Evolutionary conservation across 306 rosid genomes (phyloP).

Genomic region (Clitoria ternatea): DNA sequence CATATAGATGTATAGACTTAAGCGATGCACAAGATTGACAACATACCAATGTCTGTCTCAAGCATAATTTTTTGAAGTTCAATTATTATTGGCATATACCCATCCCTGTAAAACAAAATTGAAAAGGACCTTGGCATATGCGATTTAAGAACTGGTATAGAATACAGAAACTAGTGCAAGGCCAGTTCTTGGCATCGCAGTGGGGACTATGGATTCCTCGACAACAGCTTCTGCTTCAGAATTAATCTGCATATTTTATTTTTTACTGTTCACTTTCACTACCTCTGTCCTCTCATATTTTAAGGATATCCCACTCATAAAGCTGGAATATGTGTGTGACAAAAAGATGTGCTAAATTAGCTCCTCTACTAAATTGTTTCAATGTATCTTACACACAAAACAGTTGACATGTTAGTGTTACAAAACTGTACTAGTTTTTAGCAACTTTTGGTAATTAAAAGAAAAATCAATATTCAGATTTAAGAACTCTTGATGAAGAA

Average conservation of each 20-base stretch:
- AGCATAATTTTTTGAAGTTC: not conserved
- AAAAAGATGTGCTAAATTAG: not conserved
- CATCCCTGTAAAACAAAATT: not conserved
- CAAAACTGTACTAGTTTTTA: not conserved
- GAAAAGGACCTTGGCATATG: slow-evolving; percentile 31
- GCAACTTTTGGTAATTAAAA: not conserved
- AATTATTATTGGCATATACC: slow-evolving; percentile 31
- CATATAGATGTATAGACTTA: not conserved
- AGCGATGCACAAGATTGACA: too few species aligned
- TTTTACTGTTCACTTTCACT: not conserved
- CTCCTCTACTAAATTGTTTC: not conserved
- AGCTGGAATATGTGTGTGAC: not conserved
- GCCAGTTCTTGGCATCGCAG: slow-evolving; percentile 45
- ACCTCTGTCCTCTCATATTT: not conserved
- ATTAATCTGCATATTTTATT: not conserved
- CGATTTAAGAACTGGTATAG: slow-evolving; percentile 4
- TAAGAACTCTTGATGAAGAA: slow-evolving; percentile 9
- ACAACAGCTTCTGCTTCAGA: slow-evolving; percentile 20
- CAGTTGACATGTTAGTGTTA: not conserved
- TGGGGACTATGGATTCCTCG: slow-evolving; percentile 38
- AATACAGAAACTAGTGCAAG: slow-evolving; percentile 25
- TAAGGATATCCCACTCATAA: slow-evolving; percentile 30
- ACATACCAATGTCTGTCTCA: too few species aligned
- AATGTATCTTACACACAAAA: not conserved
- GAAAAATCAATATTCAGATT: not conserved